These are phyloP conservation scores for Solanum hybrid DNA, from an alignment of 305 asterid species.

Conservation along the genomic window DNA sequence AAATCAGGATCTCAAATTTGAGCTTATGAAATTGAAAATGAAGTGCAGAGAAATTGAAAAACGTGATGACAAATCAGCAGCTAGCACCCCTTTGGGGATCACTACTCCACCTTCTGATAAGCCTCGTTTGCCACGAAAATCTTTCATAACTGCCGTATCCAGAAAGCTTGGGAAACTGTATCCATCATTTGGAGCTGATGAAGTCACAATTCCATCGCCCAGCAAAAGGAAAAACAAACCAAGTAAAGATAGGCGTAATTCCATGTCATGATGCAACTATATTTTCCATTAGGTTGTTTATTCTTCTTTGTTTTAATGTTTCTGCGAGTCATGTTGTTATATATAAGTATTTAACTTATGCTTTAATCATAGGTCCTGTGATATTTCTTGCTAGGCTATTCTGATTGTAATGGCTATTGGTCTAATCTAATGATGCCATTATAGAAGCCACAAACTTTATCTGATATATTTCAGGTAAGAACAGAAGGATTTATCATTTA, in stretches of 20 bases:
- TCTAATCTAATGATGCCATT: neutral
- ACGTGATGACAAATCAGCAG: constrained; percentile 17
- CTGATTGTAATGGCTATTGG: neutral
- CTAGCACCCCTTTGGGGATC: constrained; percentile 23
- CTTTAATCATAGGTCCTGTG: neutral
- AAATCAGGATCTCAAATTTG: constrained; percentile 67
- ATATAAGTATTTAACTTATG: neutral
- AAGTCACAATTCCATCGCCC: constrained; percentile 5
- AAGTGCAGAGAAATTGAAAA: constrained; percentile 50
- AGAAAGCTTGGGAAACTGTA: constrained; percentile 40
- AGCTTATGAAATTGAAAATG: constrained; percentile 54
- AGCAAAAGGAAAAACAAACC: constrained; percentile 39
- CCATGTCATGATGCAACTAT: constrained; percentile 38
- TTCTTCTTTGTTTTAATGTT: neutral
- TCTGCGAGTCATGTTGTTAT: neutral
- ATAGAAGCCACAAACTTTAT: neutral
- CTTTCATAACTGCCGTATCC: constrained; percentile 60
- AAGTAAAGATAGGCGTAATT: constrained; percentile 51
- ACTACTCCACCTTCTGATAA: constrained; percentile 30
- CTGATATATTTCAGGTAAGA: neutral
- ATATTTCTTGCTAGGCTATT: neutral
- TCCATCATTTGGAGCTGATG: constrained; percentile 38
- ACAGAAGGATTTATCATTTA: neutral
- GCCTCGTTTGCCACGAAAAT: constrained; percentile 54
- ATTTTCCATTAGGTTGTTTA: neutral